These are phyloP conservation scores for Candida nemodendra DNA, from an alignment of 805 yeast genomes.

Conservation along the genomic window DNA sequence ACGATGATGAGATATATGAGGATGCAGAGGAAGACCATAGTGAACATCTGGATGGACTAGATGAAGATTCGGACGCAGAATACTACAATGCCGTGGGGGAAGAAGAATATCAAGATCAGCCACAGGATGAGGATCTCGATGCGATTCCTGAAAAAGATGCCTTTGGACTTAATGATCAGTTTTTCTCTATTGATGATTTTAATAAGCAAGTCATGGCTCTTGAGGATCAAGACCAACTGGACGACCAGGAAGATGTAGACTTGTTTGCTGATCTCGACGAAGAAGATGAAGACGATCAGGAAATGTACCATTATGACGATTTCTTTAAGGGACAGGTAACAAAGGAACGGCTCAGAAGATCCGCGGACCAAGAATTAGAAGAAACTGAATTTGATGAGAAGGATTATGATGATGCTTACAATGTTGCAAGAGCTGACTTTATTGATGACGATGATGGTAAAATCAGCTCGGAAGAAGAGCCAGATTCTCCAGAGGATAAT, in stretches of 20 bases:
- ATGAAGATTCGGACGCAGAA: constrained; percentile 28
- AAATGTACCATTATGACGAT: constrained; percentile 59
- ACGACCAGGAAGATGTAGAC: constrained; percentile 52
- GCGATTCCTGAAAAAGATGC: constrained; percentile 42
- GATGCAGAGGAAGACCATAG: constrained; percentile 26
- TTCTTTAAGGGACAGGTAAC: constrained; percentile 48
- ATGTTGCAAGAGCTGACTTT: constrained; percentile 61
- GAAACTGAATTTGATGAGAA: constrained; percentile 53
- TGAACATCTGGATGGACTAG: constrained; percentile 27
- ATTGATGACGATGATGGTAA: constrained; percentile 44
- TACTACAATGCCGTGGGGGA: constrained; percentile 27
- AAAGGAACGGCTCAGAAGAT: constrained; percentile 15
- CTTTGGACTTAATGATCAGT: constrained; percentile 75
- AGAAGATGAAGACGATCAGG: constrained; percentile 49
- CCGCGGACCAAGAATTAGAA: constrained; percentile 28
- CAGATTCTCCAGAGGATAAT: constrained; percentile 36
- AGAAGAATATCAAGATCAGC: constrained; percentile 30
- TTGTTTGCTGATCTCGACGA: constrained; percentile 53
- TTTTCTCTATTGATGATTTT: constrained; percentile 83
- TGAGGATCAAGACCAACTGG: constrained; percentile 42
- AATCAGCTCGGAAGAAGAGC: constrained; percentile 33
- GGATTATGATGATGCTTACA: constrained; percentile 61
- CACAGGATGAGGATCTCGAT: constrained; percentile 19
- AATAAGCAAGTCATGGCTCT: constrained; percentile 69
- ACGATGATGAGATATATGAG: constrained; percentile 24